Percentiles rank a stretch among this genome's conserved stretches.
Conservation (phyloP, 2,329 filamentous ascomycete species). For the Tolypocladium inflatum region DNA sequence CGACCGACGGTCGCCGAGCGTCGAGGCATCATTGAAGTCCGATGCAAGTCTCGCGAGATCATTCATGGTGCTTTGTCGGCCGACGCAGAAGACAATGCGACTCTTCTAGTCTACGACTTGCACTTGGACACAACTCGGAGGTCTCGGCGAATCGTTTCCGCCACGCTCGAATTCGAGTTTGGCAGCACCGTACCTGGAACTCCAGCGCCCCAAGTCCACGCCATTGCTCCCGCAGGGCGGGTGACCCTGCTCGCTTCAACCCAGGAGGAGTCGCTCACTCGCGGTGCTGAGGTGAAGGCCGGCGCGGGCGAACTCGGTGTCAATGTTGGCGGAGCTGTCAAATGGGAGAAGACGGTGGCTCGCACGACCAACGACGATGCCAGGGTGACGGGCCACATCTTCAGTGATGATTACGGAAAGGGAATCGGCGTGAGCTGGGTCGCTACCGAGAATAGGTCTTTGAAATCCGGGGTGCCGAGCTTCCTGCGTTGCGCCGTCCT, state of each 20-base stretch:
- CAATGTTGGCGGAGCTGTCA: background rate
- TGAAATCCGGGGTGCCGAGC: background rate
- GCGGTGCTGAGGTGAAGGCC: background rate
- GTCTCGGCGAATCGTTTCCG: background rate
- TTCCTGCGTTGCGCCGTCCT: background rate
- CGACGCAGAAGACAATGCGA: background rate
- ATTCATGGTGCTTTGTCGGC: background rate
- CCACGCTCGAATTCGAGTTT: background rate
- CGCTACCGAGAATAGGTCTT: background rate
- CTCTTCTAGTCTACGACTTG: background rate
- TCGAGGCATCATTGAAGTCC: background rate
- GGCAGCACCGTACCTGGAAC: background rate
- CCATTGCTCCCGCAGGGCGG: background rate
- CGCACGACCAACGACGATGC: background rate
- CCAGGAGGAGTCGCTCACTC: background rate
- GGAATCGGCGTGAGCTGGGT: background rate
- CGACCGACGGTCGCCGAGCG: background rate
- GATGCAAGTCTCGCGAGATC: background rate
- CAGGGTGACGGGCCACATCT: background rate
- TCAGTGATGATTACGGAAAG: background rate
- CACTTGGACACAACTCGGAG: background rate
- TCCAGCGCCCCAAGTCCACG: background rate
- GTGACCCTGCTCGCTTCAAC: background rate
- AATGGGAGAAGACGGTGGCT: background rate
- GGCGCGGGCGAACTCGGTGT: background rate